Conservation (phyloP, 148 eudicot species). For the Vaccinium macrocarpon region DNA sequence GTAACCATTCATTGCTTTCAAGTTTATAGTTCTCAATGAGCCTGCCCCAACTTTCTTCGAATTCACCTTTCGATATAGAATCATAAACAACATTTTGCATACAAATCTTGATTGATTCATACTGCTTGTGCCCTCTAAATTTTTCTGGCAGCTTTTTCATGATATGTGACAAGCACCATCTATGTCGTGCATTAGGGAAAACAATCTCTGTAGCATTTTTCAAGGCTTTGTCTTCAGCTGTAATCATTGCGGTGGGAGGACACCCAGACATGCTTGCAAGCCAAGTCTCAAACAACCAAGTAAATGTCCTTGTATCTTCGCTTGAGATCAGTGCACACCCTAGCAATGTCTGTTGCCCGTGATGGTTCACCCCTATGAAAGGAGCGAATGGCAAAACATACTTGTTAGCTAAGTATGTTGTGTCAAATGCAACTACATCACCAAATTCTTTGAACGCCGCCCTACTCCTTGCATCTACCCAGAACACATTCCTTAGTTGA, state of each 20-base stretch:
- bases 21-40: neutral
- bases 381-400: neutral
- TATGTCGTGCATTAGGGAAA: neutral
- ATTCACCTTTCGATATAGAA: neutral
- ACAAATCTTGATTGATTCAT: neutral
- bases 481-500: neutral
- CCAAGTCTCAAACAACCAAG: neutral
- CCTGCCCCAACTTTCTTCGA: neutral
- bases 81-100: neutral
- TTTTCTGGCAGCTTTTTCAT: conserved; percentile 3
- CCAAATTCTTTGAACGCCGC: conserved; percentile 3
- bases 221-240: neutral
- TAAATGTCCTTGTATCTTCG: neutral
- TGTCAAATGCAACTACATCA: neutral
- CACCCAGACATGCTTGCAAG: neutral
- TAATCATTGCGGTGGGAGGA: neutral
- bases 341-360: neutral
- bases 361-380: neutral
- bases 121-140: neutral
- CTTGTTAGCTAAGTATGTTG: neutral
- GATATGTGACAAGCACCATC: conserved; percentile 1
- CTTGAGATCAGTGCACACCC: neutral
- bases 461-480: neutral
- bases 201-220: neutral
- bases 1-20: conserved; percentile 5